These are phyloP conservation scores for Datura wrightii DNA, from an alignment of 257 asterid genomes.

Conservation along the genomic window DNA sequence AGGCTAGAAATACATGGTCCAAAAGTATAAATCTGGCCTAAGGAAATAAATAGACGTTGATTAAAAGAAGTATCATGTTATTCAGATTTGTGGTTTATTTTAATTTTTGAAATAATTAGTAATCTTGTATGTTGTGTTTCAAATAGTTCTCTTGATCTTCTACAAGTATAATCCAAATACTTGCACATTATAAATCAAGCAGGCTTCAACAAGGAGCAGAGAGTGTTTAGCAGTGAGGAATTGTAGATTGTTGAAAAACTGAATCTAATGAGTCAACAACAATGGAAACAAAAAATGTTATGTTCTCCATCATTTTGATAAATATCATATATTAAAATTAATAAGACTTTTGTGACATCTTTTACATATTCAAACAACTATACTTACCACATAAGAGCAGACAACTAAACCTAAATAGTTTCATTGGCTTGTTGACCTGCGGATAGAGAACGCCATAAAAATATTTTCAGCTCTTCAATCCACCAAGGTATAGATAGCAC, in stretches of 20 bases:
- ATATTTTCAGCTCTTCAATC: neutral
- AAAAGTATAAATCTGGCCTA: neutral
- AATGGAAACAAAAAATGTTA: too few species aligned
- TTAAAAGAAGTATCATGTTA: neutral
- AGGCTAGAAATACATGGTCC: neutral
- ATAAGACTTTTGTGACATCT: too few species aligned
- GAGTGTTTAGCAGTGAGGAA: too few species aligned
- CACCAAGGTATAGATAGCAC: neutral
- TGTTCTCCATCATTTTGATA: too few species aligned
- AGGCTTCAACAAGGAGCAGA: too few species aligned
- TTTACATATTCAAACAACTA: too few species aligned
- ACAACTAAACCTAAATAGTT: neutral
- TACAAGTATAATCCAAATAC: neutral
- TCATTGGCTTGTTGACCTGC: neutral
- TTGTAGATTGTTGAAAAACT: too few species aligned
- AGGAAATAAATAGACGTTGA: neutral
- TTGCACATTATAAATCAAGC: neutral
- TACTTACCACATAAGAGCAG: neutral
- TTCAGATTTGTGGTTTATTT: too few species aligned
- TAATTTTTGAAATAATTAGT: neutral
- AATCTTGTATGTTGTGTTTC: neutral
- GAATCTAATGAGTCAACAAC: too few species aligned
- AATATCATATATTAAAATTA: too few species aligned
- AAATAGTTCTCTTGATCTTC: neutral
- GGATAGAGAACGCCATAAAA: neutral